phyloP scores from a whole-genome alignment of 2,329 filamentous ascomycete genomes.

The Microthyrium microscopicum region DNA sequence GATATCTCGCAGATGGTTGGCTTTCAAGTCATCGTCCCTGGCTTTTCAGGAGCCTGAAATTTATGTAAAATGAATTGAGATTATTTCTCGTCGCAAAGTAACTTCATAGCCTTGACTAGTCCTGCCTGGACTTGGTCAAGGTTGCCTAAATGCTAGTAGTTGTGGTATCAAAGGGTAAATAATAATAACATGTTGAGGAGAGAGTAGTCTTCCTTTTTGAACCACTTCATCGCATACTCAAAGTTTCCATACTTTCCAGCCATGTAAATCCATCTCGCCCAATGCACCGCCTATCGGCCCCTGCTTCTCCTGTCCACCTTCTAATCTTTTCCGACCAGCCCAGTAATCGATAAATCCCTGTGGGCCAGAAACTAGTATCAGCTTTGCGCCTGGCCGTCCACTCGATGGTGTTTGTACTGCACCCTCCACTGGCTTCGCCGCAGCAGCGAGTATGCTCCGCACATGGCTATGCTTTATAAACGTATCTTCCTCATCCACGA shows the following conservation, averaged over 20 bases:
- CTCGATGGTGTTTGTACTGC: constrained; percentile 8
- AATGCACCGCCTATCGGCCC: constrained; percentile 57
- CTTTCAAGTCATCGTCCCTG: no score
- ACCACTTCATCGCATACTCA: no score
- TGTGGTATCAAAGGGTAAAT: no score
- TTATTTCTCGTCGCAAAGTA: no score
- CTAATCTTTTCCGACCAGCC: constrained; percentile 67
- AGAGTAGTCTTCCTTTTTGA: no score
- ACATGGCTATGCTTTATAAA: constrained; percentile 36
- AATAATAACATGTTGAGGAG: no score
- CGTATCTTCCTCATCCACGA: constrained; percentile 63
- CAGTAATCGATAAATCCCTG: constrained; percentile 74
- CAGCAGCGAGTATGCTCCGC: constrained; percentile 9
- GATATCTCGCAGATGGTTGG: no score
- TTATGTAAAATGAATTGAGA: no score
- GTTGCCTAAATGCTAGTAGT: no score
- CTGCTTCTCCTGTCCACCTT: constrained; percentile 54
- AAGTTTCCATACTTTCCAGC: constrained; percentile 43
- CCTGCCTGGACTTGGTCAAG: no score
- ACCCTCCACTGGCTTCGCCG: neutral
- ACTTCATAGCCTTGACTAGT: no score
- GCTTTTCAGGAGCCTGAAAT: no score
- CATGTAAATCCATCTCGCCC: constrained; percentile 39
- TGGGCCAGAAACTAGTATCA: constrained; percentile 78
- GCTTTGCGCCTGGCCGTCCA: constrained; percentile 36